These are phyloP conservation scores for Phaeophleospora eucalypticola DNA, from an alignment of 2,329 filamentous ascomycete species.

Conservation along the genomic window DNA sequence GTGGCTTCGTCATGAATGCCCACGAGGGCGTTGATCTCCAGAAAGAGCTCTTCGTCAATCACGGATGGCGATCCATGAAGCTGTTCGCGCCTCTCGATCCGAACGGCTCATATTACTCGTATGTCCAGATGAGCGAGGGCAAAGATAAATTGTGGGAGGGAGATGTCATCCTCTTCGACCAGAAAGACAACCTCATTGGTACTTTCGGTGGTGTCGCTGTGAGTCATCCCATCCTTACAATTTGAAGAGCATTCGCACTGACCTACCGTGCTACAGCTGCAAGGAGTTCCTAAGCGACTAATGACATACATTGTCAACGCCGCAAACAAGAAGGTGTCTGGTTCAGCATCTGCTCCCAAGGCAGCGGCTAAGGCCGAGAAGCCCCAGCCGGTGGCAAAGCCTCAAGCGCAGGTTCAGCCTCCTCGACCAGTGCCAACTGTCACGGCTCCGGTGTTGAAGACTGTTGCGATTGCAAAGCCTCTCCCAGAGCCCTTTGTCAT, in stretches of 20 bases:
- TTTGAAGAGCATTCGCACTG: no score
- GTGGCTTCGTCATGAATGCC: conserved; percentile 18
- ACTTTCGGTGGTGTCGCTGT: conserved; percentile 11
- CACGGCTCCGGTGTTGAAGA: background rate
- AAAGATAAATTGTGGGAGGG: conserved; percentile 35
- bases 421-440: no score
- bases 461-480: background rate
- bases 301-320: no score
- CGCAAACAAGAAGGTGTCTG: no score
- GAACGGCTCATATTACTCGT: conserved; percentile 29
- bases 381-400: no score
- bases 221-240: background rate
- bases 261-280: background rate
- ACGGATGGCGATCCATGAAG: conserved; percentile 31
- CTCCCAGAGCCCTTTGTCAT: background rate
- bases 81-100: conserved; percentile 26
- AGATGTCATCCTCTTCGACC: conserved; percentile 31
- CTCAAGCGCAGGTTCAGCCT: no score
- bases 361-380: no score
- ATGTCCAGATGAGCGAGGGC: conserved; percentile 27
- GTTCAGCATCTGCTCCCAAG: no score
- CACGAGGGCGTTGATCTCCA: conserved; percentile 28
- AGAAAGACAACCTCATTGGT: conserved; percentile 25
- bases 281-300: background rate
- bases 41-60: conserved; percentile 34